phyloP scores from a whole-genome alignment of 495 filamentous ascomycete species.

The Aspergillus incahuasiensis region DNA sequence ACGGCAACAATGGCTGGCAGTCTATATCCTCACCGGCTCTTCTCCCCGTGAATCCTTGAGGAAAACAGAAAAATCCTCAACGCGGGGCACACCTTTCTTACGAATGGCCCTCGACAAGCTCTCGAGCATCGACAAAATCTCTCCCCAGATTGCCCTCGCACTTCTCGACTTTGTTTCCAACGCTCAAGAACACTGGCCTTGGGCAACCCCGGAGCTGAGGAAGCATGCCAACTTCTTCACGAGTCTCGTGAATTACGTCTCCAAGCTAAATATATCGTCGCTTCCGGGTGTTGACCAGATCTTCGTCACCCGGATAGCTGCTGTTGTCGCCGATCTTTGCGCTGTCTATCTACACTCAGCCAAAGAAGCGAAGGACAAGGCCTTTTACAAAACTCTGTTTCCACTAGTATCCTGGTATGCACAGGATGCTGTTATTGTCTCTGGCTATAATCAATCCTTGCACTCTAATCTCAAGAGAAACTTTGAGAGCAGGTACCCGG shows the following conservation, averaged over 20 bases:
- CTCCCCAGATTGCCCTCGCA: conserved; percentile 58
- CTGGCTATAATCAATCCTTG: conserved; percentile 77
- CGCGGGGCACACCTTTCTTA: conserved; percentile 60
- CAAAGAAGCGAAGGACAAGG: conserved; percentile 63
- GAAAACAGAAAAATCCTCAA: conserved; percentile 35
- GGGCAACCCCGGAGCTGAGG: conserved; percentile 73
- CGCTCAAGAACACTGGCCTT: conserved; percentile 88
- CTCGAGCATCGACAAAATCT: conserved; percentile 58
- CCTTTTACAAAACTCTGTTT: conserved; percentile 63
- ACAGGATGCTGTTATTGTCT: conserved; percentile 65
- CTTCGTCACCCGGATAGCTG: conserved; percentile 66
- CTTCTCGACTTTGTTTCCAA: conserved; percentile 81
- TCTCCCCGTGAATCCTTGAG: conserved; percentile 71
- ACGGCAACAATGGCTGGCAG: conserved; percentile 91
- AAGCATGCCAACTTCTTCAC: conserved; percentile 68
- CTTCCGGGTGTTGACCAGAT: conserved; percentile 39
- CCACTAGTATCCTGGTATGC: conserved; percentile 72
- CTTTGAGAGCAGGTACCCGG: conserved; percentile 68
- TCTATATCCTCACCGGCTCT: conserved; percentile 84
- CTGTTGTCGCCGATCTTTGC: conserved; percentile 78
- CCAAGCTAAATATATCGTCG: conserved; percentile 50
- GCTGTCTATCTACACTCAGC: conserved; percentile 85
- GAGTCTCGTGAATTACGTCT: conserved; percentile 63
- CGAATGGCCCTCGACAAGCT: conserved; percentile 70
- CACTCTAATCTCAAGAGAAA: conserved; percentile 82